Evolutionary conservation across 2,329 filamentous ascomycete species (phyloP).

Genomic region (Neonectria coccinea): DNA sequence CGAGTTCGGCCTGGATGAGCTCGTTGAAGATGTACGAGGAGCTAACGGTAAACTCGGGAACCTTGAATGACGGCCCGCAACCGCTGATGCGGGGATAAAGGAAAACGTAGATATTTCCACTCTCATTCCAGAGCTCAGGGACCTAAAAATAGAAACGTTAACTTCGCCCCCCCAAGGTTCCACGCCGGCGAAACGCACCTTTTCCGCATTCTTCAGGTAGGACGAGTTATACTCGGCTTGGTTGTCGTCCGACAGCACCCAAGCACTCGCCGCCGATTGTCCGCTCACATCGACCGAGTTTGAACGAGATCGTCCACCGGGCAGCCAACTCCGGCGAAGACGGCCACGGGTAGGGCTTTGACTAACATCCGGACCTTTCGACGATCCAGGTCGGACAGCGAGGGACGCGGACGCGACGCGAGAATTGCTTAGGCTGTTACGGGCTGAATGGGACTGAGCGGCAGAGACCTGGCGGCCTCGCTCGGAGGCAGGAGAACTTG

Average conservation of each 20-base stretch:
- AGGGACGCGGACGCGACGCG: slow-evolving; percentile 49
- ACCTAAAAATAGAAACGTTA: slow-evolving; percentile 57
- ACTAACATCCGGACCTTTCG: slow-evolving; percentile 48
- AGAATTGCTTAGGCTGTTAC: slow-evolving; percentile 46
- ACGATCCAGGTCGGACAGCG: slow-evolving; percentile 44
- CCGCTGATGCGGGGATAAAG: slow-evolving; percentile 64
- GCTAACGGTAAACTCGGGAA: slow-evolving; percentile 65
- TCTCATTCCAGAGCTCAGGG: slow-evolving; percentile 74
- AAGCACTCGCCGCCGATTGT: slow-evolving; percentile 54
- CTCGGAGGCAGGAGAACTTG: slow-evolving; percentile 52
- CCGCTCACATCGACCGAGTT: slow-evolving; percentile 55
- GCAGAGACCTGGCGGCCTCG: slow-evolving; percentile 61
- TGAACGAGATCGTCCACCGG: slow-evolving; percentile 63
- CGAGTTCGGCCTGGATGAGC: slow-evolving; percentile 61
- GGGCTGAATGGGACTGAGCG: slow-evolving; percentile 54
- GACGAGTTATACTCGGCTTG: slow-evolving; percentile 67
- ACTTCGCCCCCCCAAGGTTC: slow-evolving; percentile 29
- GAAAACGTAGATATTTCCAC: slow-evolving; percentile 68
- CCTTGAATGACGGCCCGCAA: slow-evolving; percentile 69
- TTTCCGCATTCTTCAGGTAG: slow-evolving; percentile 65
- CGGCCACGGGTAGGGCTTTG: slow-evolving; percentile 61
- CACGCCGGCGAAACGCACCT: slow-evolving; percentile 53
- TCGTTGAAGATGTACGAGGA: slow-evolving; percentile 67
- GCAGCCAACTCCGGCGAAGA: slow-evolving; percentile 66
- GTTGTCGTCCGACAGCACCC: slow-evolving; percentile 66